phyloP scores from a whole-genome alignment of 1,139 yeast species.

The Yamadazyma sp. region DNA sequence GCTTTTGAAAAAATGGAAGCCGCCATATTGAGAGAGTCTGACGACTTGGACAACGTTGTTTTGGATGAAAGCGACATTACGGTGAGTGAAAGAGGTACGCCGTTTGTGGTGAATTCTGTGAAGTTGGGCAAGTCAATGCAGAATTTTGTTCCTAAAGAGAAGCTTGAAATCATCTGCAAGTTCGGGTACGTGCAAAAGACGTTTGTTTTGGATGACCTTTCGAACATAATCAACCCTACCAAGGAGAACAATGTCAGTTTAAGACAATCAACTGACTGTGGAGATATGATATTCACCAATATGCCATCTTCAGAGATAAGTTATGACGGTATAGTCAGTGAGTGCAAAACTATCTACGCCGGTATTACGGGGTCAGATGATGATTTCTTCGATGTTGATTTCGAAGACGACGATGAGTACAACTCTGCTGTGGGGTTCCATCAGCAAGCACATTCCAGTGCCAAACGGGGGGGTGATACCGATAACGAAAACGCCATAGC shows the following conservation, averaged over 20 bases:
- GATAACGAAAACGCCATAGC: conserved; percentile 42
- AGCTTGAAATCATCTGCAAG: conserved; percentile 74
- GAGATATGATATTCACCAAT: conserved; percentile 60
- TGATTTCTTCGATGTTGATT: conserved; percentile 93
- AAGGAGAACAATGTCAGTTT: conserved; percentile 33
- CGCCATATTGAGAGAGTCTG: conserved; percentile 75
- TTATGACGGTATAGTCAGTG: conserved; percentile 85
- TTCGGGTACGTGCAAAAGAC: conserved; percentile 79
- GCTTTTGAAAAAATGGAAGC: conserved; percentile 80
- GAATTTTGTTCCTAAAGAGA: conserved; percentile 79
- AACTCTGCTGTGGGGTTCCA: conserved; percentile 19
- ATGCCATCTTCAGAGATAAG: conserved; percentile 84
- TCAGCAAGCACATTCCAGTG: conserved; percentile 12
- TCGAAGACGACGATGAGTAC: conserved; percentile 85
- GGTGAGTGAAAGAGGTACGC: conserved; percentile 57
- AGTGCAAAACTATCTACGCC: conserved; percentile 73
- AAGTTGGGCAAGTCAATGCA: conserved; percentile 83
- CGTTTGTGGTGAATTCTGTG: conserved; percentile 70
- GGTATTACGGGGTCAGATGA: conserved; percentile 88
- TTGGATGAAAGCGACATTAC: conserved; percentile 56
- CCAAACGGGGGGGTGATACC: conserved; percentile 12
- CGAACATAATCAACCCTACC: conserved; percentile 38
- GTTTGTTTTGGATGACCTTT: conserved; percentile 43
- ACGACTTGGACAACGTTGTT: conserved; percentile 40
- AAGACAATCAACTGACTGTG: conserved; percentile 30